Base-by-base conservation (phyloP, 2,329 filamentous ascomycete species). In the Beauveria sp. region DNA sequence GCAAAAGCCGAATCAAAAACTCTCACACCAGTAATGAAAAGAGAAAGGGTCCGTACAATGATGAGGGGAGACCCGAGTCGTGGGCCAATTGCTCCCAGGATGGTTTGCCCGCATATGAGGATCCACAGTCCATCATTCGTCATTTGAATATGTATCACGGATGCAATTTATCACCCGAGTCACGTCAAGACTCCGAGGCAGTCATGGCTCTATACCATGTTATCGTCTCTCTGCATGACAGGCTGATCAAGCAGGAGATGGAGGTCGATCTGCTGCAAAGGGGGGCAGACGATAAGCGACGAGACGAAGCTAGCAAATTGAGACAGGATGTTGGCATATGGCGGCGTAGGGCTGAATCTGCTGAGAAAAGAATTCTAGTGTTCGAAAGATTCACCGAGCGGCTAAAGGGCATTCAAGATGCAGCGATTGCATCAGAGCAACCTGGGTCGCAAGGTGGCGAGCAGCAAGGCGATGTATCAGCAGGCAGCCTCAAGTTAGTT, bases 261-360 rank as follows among this genome's bases (percentile, higher is more conserved):
- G 50, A 49, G 18, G 40, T 34, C 6, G 42, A 12, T 3, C 14
- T 55, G 26, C 20, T 48, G 14, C 42, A 50, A n/a, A 45, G 26
- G 5, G 20, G 58, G 20, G 7, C 3, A 16, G 40, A 53, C 12
- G 40, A 53, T 14, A 26, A 16, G 2, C 57, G 20, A 18, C 42
- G 14, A 38, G 22, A 61, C 5, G 59, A 61, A 34, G 24, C 50
- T 9, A 31, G 50, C 20, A 53, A 54, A n/a, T 55, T 61, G 28
- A 71, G 67, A 38, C 66, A 67, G 14, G 72, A 75, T 26, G 63
- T 68, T 5, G 65, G 66, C 0, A 76, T 73, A 64, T 88, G 85
- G 85, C 80, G 76, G 64, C 76, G 75, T 38, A 75, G 83, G 38
- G 85, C 85, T 0, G 78, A 84, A 66, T 74, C 76, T 4, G 83